These are phyloP conservation scores for Chaetomium sp. DNA, from an alignment of 2,329 filamentous ascomycete species.

Conservation along the genomic window DNA sequence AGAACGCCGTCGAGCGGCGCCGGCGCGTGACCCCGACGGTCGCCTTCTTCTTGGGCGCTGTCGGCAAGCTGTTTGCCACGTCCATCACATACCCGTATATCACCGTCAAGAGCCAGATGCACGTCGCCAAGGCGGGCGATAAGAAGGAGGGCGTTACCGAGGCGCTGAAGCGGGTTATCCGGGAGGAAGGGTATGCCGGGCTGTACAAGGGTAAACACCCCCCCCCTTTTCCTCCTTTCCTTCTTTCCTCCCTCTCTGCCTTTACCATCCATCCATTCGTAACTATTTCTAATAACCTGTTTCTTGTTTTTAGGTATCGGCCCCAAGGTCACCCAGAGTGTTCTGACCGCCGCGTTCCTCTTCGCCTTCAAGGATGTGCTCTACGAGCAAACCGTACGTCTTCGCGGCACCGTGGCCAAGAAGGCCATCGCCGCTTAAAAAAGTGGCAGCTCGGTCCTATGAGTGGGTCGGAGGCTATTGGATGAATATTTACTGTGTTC, in stretches of 20 bases:
- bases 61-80: slow-evolving; percentile 93
- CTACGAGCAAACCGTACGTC: slow-evolving; percentile 71
- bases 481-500: no score
- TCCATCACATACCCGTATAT: slow-evolving; percentile 97
- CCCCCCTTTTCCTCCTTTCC: slow-evolving; percentile 27
- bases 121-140: slow-evolving; percentile 69
- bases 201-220: slow-evolving; percentile 77
- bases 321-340: slow-evolving; percentile 94
- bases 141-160: slow-evolving; percentile 74
- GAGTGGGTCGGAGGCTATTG: no score
- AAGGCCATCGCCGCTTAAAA: slow-evolving; percentile 32
- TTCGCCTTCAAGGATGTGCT: slow-evolving; percentile 98
- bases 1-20: slow-evolving; percentile 76
- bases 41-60: slow-evolving; percentile 83
- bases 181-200: slow-evolving; percentile 84
- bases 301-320: slow-evolving; percentile 63
- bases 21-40: slow-evolving; percentile 72
- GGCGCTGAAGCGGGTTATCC: slow-evolving; percentile 71
- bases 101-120: slow-evolving; percentile 96
- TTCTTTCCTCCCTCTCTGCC: slow-evolving; percentile 1
- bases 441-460: background rate
- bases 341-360: slow-evolving; percentile 89
- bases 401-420: slow-evolving; percentile 44
- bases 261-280: background rate
- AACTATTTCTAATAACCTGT: background rate